Percentiles rank a stretch among this genome's conserved stretches.
phyloP scores from a whole-genome alignment of 169 alveolate genomes.

The Babesia bovis region DNA sequence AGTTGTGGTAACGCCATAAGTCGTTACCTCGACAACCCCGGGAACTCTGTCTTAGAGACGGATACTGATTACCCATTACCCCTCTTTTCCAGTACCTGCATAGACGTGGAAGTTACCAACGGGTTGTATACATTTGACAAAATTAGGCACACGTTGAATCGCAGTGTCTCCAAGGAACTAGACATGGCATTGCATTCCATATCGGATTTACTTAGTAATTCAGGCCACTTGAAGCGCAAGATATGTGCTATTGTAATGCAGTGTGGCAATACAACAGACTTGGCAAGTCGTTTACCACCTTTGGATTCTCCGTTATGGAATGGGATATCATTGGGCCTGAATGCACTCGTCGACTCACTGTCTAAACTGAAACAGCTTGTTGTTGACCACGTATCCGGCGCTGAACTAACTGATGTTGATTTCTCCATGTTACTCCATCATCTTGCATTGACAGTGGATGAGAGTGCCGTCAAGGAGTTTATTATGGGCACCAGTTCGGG shows the following conservation, averaged over 20 bases:
- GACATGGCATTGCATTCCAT: constrained; percentile 43
- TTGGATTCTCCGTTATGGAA: constrained; percentile 54
- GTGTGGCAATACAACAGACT: constrained; percentile 6
- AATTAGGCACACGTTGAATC: constrained; percentile 26
- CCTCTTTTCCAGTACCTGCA: neutral
- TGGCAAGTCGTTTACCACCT: constrained; percentile 56
- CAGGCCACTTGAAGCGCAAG: constrained; percentile 5
- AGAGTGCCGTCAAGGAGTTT: neutral
- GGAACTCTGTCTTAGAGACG: neutral
- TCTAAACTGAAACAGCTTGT: constrained; percentile 5
- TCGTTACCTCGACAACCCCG: neutral
- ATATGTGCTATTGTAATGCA: constrained; percentile 33
- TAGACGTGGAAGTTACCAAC: neutral
- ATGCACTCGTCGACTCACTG: constrained; percentile 23
- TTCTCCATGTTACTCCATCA: constrained; percentile 25
- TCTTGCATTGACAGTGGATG: constrained; percentile 17
- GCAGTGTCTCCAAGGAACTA: constrained; percentile 44
- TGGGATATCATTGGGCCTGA: constrained; percentile 29
- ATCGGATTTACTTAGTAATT: constrained; percentile 42
- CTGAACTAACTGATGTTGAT: constrained; percentile 31
- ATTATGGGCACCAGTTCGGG: neutral
- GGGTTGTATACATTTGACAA: constrained; percentile 25
- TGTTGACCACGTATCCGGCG: neutral
- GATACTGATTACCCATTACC: constrained; percentile 1
- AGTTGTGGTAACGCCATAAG: constrained; percentile 1